phyloP scores from a whole-genome alignment of 176 grass and related monocot species.

The Stipa capillata region DNA sequence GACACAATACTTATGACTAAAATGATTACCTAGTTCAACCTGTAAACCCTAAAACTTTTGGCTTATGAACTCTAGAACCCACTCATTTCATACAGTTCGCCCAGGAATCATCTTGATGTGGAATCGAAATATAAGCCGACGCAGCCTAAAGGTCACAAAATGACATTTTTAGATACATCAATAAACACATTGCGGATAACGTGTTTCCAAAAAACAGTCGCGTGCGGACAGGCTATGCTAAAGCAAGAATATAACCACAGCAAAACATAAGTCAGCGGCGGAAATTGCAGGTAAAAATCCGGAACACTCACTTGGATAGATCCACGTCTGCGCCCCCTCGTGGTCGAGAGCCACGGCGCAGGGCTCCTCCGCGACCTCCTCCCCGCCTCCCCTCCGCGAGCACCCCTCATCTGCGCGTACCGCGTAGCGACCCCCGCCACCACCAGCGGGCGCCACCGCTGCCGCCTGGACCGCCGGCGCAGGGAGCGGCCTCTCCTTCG shows the following conservation, averaged over 20 bases:
- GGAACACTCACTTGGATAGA: slow-evolving; percentile 67
- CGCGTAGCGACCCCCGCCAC: not conserved
- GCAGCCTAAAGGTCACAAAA: not conserved
- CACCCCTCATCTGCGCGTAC: not conserved
- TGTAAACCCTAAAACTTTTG: not conserved
- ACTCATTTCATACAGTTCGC: not conserved
- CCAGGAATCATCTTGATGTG: not conserved
- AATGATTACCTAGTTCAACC: not conserved
- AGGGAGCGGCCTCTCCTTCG: not conserved
- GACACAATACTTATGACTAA: not conserved
- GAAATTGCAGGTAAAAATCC: not conserved
- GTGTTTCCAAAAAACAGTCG: not conserved
- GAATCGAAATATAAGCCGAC: not conserved
- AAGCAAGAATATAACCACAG: too few species aligned
- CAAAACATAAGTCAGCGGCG: not conserved
- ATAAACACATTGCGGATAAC: not conserved
- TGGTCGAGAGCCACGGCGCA: slow-evolving; percentile 41
- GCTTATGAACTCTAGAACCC: not conserved
- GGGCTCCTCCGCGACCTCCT: not conserved
- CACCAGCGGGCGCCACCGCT: not conserved
- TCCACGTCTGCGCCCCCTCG: slow-evolving; percentile 73
- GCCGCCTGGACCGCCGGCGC: not conserved
- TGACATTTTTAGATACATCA: not conserved
- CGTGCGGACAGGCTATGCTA: too few species aligned
- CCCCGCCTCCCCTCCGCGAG: not conserved